Conservation (phyloP, 345 rosid species). For the Salix brachista region DNA sequence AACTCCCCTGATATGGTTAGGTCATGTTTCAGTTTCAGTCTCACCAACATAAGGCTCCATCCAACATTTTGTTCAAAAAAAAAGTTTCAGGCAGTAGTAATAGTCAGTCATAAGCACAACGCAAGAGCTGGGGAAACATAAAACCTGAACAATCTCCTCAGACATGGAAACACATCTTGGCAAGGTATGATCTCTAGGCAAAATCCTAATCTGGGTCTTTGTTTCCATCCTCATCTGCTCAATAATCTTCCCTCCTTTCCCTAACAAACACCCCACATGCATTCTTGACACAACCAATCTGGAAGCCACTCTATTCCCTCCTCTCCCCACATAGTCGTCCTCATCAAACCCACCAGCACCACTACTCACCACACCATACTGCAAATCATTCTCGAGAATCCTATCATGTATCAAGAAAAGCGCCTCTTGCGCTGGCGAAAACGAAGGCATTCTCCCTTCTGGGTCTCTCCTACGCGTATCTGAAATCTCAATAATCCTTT, state of each 20-base stretch:
- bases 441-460: slow-evolving; percentile 85
- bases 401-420: slow-evolving; percentile 75
- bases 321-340: slow-evolving; percentile 53
- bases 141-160: slow-evolving; percentile 98
- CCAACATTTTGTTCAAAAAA: not conserved
- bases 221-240: slow-evolving; percentile 99
- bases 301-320: slow-evolving; percentile 53
- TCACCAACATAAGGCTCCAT: not conserved
- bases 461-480: slow-evolving; percentile 93
- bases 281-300: slow-evolving; percentile 87
- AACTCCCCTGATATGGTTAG: slow-evolving; percentile 4
- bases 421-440: slow-evolving; percentile 97
- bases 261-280: slow-evolving; percentile 95
- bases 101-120: slow-evolving; percentile 1
- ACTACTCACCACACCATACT: slow-evolving; percentile 25
- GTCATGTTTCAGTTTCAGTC: not conserved
- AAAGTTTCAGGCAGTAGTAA: slow-evolving; percentile 8
- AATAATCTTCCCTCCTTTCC: slow-evolving; percentile 95
- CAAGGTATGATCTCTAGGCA: slow-evolving; percentile 80
- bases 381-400: slow-evolving; percentile 76
- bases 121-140: not conserved
- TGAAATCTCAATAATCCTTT: slow-evolving; percentile 92
- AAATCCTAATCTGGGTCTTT: slow-evolving; percentile 96
- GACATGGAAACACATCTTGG: slow-evolving; percentile 82
- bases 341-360: slow-evolving; percentile 49